Evolutionary conservation across 441 rosid genomes (phyloP), one percentile per base, ranked within the genome.

Genomic region (Manihot esculenta): DNA sequence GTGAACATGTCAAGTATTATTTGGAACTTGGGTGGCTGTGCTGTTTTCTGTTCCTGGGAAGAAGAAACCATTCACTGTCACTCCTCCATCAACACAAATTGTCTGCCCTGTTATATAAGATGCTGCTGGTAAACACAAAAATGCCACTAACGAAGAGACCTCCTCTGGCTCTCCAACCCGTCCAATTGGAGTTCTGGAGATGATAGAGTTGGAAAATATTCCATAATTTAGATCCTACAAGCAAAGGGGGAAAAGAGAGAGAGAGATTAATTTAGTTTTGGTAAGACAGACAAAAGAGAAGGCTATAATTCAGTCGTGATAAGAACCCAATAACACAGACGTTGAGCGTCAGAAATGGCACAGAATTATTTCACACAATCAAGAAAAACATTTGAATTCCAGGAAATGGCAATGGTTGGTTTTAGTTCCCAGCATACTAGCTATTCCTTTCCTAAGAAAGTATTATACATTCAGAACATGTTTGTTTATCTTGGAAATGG

Each of bases 51-150:
- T 7, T 15, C 14, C 3, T 24, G 21, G 48, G 41, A 68, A 68
- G 71, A 38, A 68, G 64, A 89, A 84, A 17, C 96, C 96, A 51
- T 93, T 83, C 41, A 73, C 88, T 0, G 91, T 67, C 75, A 76
- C 68, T 62, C 94, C 94, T 59, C 94, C 96, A 38, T 93, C 96
- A 12, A 91, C 93, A 3, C 86, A 82, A 62, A 87, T 83, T 35
- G 83, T 70, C 74, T 87, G 96, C 23, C 96, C 96, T 0, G 94
- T 89, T 15, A 91, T 86, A 70, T 91, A 91, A 56, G 93, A 88
- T 8, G 98, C 80, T 7, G 91, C 89, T 0, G 96, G 94, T 49
- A 91, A 81, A 81, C 97, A 86, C 21, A 89, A 82, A 78, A 85
- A 93, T 51, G 91, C 87, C 35, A 85, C 96, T 21, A 88, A 62